Conservation (phyloP, 2,329 filamentous ascomycete species). For the Botrytis paeoniae region DNA sequence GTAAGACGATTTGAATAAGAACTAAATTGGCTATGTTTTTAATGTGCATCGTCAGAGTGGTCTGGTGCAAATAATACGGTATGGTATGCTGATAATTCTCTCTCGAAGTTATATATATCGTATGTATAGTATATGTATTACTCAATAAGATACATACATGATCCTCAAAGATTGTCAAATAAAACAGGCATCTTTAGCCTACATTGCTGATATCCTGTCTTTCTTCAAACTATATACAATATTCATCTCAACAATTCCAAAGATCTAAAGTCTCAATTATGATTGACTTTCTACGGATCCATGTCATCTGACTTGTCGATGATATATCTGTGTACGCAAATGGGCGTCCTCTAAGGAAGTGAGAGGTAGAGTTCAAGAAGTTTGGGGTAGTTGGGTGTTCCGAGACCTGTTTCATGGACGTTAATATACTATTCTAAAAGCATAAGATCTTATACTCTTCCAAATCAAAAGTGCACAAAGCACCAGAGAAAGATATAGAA, state of each 20-base stretch:
- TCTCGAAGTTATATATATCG: too few species aligned
- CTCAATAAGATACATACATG: background rate
- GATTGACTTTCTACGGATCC: background rate
- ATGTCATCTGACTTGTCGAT: background rate
- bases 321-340: background rate
- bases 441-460: background rate
- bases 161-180: background rate
- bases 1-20: background rate
- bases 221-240: background rate
- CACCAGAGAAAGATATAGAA: background rate
- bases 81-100: background rate
- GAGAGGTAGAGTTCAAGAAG: conserved; percentile 12
- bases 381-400: conserved; percentile 17
- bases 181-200: background rate
- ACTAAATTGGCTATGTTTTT: background rate
- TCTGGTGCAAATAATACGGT: background rate
- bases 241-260: background rate
- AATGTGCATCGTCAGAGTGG: background rate
- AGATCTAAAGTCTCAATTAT: background rate
- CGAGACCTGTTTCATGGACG: conserved; percentile 4
- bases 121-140: background rate
- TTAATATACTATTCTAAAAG: background rate
- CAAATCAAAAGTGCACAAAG: background rate
- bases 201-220: background rate
- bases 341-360: background rate